Evolutionary conservation across 352 stramenopile species (phyloP).

Genomic region (Phytophthora tentaculata): DNA sequence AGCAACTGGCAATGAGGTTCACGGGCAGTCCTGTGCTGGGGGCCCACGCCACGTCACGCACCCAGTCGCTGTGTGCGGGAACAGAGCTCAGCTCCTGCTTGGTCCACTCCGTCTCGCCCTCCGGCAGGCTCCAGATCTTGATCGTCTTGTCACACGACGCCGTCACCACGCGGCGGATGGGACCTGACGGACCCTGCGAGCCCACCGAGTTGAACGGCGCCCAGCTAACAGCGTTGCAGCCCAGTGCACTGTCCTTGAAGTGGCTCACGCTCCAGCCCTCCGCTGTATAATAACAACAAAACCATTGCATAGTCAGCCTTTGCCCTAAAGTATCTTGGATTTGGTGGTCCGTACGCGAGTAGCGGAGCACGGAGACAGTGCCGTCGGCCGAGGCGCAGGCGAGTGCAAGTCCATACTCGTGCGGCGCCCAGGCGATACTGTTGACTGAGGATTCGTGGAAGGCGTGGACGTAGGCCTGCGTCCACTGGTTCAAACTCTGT

Average conservation of each 20-base stretch:
- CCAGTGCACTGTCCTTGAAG: conserved; percentile 95
- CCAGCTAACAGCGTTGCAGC: conserved; percentile 98
- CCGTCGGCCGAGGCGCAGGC: conserved; percentile 96
- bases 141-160: conserved; percentile 98
- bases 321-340: too few relatives aligned
- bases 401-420: conserved; percentile 96
- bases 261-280: conserved; percentile 92
- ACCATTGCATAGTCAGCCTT: too few relatives aligned
- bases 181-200: conserved; percentile 47
- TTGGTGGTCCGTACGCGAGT: conserved; percentile 77
- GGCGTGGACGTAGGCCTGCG: conserved; percentile 89
- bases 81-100: conserved; percentile 79
- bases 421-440: conserved; percentile 95
- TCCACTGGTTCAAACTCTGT: conserved; percentile 94
- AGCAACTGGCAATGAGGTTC: conserved; percentile 94
- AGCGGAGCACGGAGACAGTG: conserved; percentile 91
- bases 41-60: conserved; percentile 98
- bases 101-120: conserved; percentile 79
- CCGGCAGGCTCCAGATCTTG: conserved; percentile 93
- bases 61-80: conserved; percentile 94
- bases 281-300: conserved; percentile 38
- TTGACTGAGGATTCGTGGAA: conserved; percentile 95
- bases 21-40: conserved; percentile 93
- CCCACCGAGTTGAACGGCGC: conserved; percentile 88
- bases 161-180: conserved; percentile 91